Conservation (phyloP, 345 rosid genomes). For the Salix viminalis region DNA sequence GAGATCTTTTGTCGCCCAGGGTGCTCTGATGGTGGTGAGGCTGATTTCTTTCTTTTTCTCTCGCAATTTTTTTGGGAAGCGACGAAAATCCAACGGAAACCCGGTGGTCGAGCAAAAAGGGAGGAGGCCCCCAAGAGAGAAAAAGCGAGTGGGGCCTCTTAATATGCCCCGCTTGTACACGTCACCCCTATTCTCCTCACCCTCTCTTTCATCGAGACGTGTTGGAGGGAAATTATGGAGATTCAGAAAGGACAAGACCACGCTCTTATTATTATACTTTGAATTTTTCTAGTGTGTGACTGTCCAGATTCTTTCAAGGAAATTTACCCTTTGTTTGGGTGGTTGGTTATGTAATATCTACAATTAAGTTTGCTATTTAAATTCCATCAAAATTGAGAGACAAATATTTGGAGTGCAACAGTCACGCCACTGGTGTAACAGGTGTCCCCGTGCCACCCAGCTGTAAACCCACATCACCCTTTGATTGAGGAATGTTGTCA, state of each 20-base stretch:
- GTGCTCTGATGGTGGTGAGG: neutral
- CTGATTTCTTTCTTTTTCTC: neutral
- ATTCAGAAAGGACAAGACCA: neutral
- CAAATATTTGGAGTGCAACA: neutral
- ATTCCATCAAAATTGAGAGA: too few relatives aligned
- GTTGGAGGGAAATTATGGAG: neutral
- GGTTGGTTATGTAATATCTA: too few relatives aligned
- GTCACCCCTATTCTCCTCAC: slow-evolving; percentile 38
- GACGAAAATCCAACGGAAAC: slow-evolving; percentile 26
- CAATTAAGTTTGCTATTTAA: neutral
- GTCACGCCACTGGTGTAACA: neutral
- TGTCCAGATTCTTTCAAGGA: neutral
- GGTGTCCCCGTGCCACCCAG: neutral
- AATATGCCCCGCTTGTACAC: slow-evolving; percentile 35
- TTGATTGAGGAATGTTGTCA: neutral
- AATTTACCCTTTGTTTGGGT: too few relatives aligned
- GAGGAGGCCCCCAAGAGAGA: slow-evolving; percentile 15
- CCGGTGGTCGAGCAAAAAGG: slow-evolving; percentile 30
- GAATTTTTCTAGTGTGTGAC: too few relatives aligned
- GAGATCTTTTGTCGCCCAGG: neutral
- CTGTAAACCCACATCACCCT: neutral
- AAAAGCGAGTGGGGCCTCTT: slow-evolving; percentile 15
- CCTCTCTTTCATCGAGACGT: neutral
- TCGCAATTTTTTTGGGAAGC: neutral
- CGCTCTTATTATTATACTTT: too few relatives aligned